phyloP scores from a whole-genome alignment of 2,329 filamentous ascomycete species.

The Xylariaceae sp. region DNA sequence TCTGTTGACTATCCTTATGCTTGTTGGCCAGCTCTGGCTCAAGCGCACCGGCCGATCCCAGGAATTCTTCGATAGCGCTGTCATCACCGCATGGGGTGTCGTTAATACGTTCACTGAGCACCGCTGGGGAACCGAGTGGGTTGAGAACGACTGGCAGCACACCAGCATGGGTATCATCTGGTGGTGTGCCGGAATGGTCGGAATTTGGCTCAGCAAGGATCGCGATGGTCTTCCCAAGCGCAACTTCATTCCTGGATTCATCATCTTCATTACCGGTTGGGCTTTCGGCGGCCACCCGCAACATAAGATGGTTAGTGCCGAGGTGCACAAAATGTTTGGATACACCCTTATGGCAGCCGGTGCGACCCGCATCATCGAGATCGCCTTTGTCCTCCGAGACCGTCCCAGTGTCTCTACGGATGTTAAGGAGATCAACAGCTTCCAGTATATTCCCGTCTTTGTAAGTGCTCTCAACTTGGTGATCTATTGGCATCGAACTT shows the following conservation, averaged over 20 bases:
- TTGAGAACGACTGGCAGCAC: constrained; percentile 90
- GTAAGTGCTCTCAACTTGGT: constrained; percentile 43
- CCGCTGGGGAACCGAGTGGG: constrained; percentile 85
- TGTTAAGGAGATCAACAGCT: constrained; percentile 62
- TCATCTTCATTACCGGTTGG: constrained; percentile 89
- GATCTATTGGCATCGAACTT: constrained; percentile 20
- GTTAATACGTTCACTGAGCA: constrained; percentile 99
- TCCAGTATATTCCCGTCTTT: constrained; percentile 65
- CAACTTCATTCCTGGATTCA: constrained; percentile 87
- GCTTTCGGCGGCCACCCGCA: constrained; percentile 93
- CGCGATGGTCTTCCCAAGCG: constrained; percentile 80
- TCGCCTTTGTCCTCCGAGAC: constrained; percentile 81
- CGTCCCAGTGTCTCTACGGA: constrained; percentile 58
- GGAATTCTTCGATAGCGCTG: constrained; percentile 89
- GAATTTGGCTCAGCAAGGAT: constrained; percentile 84
- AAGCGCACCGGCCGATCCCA: constrained; percentile 78
- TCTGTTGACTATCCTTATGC: constrained; percentile 74
- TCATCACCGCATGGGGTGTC: constrained; percentile 93
- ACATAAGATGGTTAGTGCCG: constrained; percentile 73
- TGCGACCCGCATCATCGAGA: constrained; percentile 78
- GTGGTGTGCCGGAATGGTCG: constrained; percentile 90
- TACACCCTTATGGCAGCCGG: constrained; percentile 94
- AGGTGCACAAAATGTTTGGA: constrained; percentile 84
- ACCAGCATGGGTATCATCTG: constrained; percentile 99
- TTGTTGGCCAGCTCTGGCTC: constrained; percentile 86